Evolutionary conservation across 1,284 basidiomycete species (phyloP).

Genomic region (Schizopora paradoxa): DNA sequence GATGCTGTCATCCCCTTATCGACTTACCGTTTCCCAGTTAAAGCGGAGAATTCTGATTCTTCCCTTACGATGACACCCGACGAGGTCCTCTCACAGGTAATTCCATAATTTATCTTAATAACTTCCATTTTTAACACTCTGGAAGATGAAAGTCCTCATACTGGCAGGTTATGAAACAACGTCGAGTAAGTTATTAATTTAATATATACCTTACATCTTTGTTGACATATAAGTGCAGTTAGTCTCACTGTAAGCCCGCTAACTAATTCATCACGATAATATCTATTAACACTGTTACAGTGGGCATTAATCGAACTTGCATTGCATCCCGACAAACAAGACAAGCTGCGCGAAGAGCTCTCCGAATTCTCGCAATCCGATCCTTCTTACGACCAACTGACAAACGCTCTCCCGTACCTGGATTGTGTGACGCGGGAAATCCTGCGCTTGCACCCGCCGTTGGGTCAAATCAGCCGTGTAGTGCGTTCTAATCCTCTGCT

Average conservation of each 20-base stretch:
- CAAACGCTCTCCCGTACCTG: constrained; percentile 19
- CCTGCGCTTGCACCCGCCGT: constrained; percentile 21
- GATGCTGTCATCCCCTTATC: not conserved
- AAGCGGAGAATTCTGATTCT: constrained; percentile 40
- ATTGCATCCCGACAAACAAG: constrained; percentile 25
- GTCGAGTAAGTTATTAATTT: constrained; percentile 28
- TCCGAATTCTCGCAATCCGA: constrained; percentile 18
- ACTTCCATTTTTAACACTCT: not conserved
- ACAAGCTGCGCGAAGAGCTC: constrained; percentile 26
- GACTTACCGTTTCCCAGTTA: constrained; percentile 34
- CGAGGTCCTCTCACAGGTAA: constrained; percentile 59
- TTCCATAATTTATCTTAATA: not conserved
- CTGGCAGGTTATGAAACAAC: constrained; percentile 40
- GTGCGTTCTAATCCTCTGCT: constrained; percentile 25
- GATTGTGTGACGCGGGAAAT: constrained; percentile 22
- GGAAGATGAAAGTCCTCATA: constrained; percentile 34
- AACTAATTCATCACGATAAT: constrained; percentile 39
- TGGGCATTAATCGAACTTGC: constrained; percentile 24
- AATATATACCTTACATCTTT: not conserved
- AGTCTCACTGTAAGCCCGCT: constrained; percentile 31
- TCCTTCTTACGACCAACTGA: constrained; percentile 28
- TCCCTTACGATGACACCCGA: constrained; percentile 50
- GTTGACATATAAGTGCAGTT: constrained; percentile 16
- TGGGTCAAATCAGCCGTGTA: constrained; percentile 35
- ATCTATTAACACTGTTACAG: constrained; percentile 32